Percentiles rank a stretch among this genome's conserved stretches.
phyloP scores from a whole-genome alignment of 1,284 basidiomycete genomes.

The Cryptococcus sp. region DNA sequence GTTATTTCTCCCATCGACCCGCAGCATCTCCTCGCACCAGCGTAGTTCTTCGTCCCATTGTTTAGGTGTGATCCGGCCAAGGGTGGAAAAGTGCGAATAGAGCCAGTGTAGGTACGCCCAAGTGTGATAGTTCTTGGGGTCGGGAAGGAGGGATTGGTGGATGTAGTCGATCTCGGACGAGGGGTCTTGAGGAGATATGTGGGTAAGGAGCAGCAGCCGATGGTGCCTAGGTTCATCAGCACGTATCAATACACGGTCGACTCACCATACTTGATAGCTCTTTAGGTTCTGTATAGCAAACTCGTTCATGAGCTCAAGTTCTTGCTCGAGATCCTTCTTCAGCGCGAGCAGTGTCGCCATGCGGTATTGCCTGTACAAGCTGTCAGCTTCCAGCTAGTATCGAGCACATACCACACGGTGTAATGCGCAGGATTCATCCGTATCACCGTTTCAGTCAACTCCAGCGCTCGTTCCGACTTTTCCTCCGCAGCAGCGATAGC shows the following conservation, averaged over 20 bases:
- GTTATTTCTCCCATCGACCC: slow-evolving; percentile 86
- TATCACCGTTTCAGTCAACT: slow-evolving; percentile 82
- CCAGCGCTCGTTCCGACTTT: slow-evolving; percentile 73
- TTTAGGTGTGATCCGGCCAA: slow-evolving; percentile 55
- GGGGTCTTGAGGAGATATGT: slow-evolving; percentile 60
- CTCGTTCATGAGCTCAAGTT: slow-evolving; percentile 80
- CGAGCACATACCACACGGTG: slow-evolving; percentile 72
- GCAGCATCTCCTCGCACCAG: slow-evolving; percentile 75
- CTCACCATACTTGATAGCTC: slow-evolving; percentile 89
- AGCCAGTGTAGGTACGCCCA: slow-evolving; percentile 94
- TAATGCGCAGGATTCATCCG: slow-evolving; percentile 89
- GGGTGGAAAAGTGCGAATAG: slow-evolving; percentile 68
- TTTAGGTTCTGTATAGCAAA: slow-evolving; percentile 80
- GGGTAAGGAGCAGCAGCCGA: slow-evolving; percentile 69
- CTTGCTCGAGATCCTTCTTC: slow-evolving; percentile 66
- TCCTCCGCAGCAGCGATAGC: slow-evolving; percentile 74
- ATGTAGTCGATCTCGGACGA: slow-evolving; percentile 74
- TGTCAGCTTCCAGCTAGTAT: background rate
- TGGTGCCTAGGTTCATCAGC: slow-evolving; percentile 64
- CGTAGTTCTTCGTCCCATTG: slow-evolving; percentile 76
- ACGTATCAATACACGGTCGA: background rate
- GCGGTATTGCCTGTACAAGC: slow-evolving; percentile 76
- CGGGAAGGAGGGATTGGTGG: slow-evolving; percentile 65
- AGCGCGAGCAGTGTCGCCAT: slow-evolving; percentile 76
- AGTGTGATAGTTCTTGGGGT: slow-evolving; percentile 94